phyloP scores from a whole-genome alignment of 73 alveolate genomes.

The Uronychia binucleata region DNA sequence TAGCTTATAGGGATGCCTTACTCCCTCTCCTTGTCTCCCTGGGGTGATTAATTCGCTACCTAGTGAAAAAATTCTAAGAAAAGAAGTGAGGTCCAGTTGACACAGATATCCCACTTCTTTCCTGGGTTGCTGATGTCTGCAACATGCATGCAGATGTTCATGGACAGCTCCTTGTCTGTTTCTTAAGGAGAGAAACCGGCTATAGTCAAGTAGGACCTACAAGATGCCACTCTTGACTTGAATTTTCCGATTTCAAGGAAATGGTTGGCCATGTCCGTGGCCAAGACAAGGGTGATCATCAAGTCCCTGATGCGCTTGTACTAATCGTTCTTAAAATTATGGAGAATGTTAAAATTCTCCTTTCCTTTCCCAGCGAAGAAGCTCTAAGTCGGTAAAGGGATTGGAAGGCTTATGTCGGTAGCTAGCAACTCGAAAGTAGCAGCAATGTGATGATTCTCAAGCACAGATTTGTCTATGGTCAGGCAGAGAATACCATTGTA shows the following conservation, averaged over 20 bases:
- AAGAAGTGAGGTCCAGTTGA: conserved; percentile 24
- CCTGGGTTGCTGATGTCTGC: conserved; percentile 25
- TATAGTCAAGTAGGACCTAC: not conserved
- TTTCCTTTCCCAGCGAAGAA: not conserved
- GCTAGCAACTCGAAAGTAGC: conserved; percentile 8
- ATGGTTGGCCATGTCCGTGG: conserved; percentile 63
- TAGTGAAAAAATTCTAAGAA: conserved; percentile 19
- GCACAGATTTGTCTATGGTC: conserved; percentile 50
- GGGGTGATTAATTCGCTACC: not conserved
- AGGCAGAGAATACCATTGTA: conserved; percentile 65
- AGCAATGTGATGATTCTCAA: conserved; percentile 58
- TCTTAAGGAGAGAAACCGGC: conserved; percentile 18
- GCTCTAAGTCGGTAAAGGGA: not conserved
- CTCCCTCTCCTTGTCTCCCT: conserved; percentile 89
- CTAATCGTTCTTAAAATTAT: not conserved
- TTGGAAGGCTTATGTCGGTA: not conserved
- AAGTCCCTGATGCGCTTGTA: conserved; percentile 25
- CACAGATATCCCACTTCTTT: conserved; percentile 1
- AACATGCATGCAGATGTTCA: conserved; percentile 12
- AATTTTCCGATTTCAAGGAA: conserved; percentile 24
- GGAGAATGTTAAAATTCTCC: conserved; percentile 16
- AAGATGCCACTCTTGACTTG: conserved; percentile 16
- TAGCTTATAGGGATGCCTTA: conserved; percentile 80
- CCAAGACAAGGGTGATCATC: conserved; percentile 47
- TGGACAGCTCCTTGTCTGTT: conserved; percentile 14